Conservation (phyloP, 208 protist genomes). For the Trypanosomatidae sp. region DNA sequence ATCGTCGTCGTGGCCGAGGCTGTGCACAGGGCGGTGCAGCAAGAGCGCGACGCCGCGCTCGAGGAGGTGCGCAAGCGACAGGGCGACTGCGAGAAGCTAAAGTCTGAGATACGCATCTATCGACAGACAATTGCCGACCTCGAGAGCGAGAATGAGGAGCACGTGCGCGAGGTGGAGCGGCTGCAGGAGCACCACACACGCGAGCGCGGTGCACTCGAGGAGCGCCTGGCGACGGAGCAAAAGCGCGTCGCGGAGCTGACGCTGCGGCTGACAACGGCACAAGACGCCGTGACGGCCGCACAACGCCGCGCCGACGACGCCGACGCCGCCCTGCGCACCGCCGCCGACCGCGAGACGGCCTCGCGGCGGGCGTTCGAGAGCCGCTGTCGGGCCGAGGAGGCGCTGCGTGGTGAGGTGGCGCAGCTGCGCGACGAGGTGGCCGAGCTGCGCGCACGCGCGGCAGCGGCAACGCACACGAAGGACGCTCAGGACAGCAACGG, state of each 20-base stretch:
- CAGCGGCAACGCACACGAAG: background rate
- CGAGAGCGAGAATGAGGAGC: constrained; percentile 74
- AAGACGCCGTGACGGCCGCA: background rate
- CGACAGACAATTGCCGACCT: constrained; percentile 70
- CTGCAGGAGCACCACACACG: constrained; percentile 44
- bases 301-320: background rate
- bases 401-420: constrained; percentile 12
- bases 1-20: constrained; percentile 60
- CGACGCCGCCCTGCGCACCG: background rate
- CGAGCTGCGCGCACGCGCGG: background rate
- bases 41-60: constrained; percentile 23
- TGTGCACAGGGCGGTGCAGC: constrained; percentile 36
- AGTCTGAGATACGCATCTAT: constrained; percentile 80
- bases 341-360: background rate
- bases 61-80: constrained; percentile 32
- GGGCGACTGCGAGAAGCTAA: constrained; percentile 65
- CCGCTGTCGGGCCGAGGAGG: background rate
- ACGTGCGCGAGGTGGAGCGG: constrained; percentile 64
- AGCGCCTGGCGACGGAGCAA: constrained; percentile 34
- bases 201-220: constrained; percentile 22
- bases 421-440: constrained; percentile 7
- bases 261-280: constrained; percentile 6
- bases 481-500: background rate
- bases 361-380: background rate
- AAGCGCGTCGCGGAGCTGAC: constrained; percentile 20